These are phyloP conservation scores for Phytophthora quininea DNA, from an alignment of 352 stramenopile genomes.

Conservation along the genomic window DNA sequence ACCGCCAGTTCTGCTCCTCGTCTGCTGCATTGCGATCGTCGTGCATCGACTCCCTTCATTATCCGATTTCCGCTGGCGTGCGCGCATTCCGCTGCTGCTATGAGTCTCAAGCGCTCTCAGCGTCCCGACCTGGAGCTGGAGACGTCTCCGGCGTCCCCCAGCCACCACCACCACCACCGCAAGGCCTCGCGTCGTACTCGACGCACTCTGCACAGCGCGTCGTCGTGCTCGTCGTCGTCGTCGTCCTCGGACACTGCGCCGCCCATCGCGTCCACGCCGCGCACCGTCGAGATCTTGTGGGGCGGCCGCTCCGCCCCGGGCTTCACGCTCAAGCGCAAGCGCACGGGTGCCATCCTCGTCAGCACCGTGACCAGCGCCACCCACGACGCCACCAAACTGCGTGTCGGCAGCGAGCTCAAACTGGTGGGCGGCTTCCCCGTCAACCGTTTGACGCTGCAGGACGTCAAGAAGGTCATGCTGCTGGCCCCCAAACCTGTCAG, in stretches of 20 bases:
- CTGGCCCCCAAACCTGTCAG: conserved; percentile 75
- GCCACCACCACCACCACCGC: conserved; percentile 10
- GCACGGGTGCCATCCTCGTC: conserved; percentile 73
- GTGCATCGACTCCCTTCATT: background rate
- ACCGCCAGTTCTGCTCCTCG: background rate
- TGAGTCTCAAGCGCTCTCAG: conserved; percentile 35
- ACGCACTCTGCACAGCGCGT: conserved; percentile 19
- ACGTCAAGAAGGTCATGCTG: conserved; percentile 85
- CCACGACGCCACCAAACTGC: conserved; percentile 38
- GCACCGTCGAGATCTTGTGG: conserved; percentile 78
- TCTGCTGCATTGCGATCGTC: background rate
- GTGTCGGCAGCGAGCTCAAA: conserved; percentile 73
- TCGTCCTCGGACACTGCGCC: conserved; percentile 11
- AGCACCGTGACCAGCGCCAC: conserved; percentile 52
- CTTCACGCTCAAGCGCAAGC: conserved; percentile 82
- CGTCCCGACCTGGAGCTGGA: conserved; percentile 14
- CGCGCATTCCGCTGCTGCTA: background rate
- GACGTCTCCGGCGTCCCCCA: conserved; percentile 3
- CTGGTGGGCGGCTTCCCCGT: conserved; percentile 80
- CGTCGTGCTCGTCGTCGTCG: conserved; percentile 13
- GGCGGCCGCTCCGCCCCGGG: conserved; percentile 52
- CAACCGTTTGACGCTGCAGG: conserved; percentile 63
- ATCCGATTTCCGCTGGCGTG: background rate
- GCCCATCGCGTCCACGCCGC: conserved; percentile 35
- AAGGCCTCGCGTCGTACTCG: conserved; percentile 10